Base-by-base conservation (phyloP, 768 basidiomycete genomes). In the Candolleomyces eurysporus region DNA sequence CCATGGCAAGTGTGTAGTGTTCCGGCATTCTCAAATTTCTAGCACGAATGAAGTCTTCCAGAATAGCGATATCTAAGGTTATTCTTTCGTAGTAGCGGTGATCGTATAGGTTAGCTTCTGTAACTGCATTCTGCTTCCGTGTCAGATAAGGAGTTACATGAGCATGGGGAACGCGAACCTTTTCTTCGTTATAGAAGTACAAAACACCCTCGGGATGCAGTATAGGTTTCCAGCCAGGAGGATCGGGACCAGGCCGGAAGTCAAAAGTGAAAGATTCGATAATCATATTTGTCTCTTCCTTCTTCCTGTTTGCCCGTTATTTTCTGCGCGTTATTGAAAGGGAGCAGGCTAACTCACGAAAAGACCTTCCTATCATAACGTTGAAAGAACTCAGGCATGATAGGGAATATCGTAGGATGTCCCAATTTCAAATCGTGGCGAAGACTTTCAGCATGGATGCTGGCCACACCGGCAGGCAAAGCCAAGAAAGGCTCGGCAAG, bases 201-300 rank as follows among this genome's bases (percentile, higher is more conserved):
- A 81, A 75, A 17, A 76, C 79, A 8, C 88, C 88, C 70, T 89
- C 87, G 0, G 87, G 86, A 64, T 88, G 88, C 2, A 75, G 71
- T 39, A 73, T 26, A 26, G 26, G 26, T 4, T 26, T 26, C 26
- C 26, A 26, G 26, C 26, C 26, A 26, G 26, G 26, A 26, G 26
- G 26, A 26, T 26, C 26, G 4, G 26, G 26, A 26, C 26, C 26
- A 26, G 26, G 26, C 26, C 61, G 61, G 19, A 58, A 62, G 40
- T 46, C 43, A 50, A 51, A 21, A 13, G 61, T 62, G n/a, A 62
- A 26, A 7, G 61, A 48, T 19, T 62, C 53, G 43, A 62, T 21
- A 17, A 48, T 54, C 8, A 54, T 45, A 2, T 52, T 45, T 17
- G 51, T 52, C 16, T 62, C 56, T 8, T 26, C 26, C 26, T 26